A percentile compares a stretch with the other conserved stretches of the same genome.
phyloP scores from a whole-genome alignment of 805 yeast species.

The Huiozyma naganishii region DNA sequence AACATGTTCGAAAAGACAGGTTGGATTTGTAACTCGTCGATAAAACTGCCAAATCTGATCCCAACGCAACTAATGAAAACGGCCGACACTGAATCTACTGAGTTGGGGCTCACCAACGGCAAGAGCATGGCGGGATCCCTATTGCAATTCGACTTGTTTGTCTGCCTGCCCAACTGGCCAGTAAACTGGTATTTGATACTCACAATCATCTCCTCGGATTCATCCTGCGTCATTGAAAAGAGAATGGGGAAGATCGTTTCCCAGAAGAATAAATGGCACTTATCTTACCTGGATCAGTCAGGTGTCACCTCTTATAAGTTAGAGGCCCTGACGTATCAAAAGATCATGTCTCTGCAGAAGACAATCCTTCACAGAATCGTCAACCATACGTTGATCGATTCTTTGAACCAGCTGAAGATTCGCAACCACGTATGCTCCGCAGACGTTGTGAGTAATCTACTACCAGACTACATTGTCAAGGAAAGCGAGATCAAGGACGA shows the following conservation, averaged over 20 bases:
- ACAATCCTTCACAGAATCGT: slow-evolving; percentile 25
- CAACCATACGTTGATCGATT: slow-evolving; percentile 28
- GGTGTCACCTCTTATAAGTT: slow-evolving; percentile 18
- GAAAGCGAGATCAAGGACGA: neutral
- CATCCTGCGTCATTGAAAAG: slow-evolving; percentile 25
- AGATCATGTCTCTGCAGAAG: slow-evolving; percentile 21
- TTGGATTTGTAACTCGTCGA: slow-evolving; percentile 24
- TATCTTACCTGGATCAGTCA: slow-evolving; percentile 21
- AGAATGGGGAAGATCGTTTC: slow-evolving; percentile 27
- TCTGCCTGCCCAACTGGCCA: slow-evolving; percentile 28
- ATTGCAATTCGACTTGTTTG: slow-evolving; percentile 22
- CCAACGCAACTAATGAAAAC: slow-evolving; percentile 8
- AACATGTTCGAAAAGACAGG: slow-evolving; percentile 30
- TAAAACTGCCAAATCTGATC: slow-evolving; percentile 16
- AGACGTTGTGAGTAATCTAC: slow-evolving; percentile 5
- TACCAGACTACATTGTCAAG: slow-evolving; percentile 18
- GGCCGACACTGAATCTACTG: too few relatives aligned
- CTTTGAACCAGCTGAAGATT: slow-evolving; percentile 25
- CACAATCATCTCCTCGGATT: slow-evolving; percentile 24
- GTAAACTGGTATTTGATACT: slow-evolving; percentile 27
- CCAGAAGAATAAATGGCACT: slow-evolving; percentile 24
- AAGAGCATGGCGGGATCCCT: slow-evolving; percentile 2
- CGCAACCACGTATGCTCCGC: slow-evolving; percentile 19
- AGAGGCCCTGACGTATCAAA: slow-evolving; percentile 27
- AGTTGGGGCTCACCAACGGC: neutral